Evolutionary conservation across 2,329 filamentous ascomycete species (phyloP).

Genomic region (Dothiorella sarmentorum): DNA sequence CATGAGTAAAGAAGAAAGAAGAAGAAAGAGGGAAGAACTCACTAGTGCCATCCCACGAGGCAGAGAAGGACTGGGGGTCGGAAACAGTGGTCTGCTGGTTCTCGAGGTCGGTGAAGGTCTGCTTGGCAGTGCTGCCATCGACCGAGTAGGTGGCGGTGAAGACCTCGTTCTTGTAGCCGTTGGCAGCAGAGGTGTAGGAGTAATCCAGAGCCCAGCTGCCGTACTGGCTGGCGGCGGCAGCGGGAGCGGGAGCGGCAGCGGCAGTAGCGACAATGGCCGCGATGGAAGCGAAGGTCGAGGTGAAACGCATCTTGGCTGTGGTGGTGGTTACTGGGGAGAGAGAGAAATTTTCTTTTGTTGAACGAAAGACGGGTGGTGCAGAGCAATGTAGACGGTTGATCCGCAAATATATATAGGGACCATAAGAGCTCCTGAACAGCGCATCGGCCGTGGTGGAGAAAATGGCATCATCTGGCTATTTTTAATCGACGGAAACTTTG

Average conservation of each 20-base stretch:
- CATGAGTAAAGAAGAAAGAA: background rate
- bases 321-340: background rate
- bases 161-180: background rate
- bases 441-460: background rate
- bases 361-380: background rate
- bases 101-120: background rate
- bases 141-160: background rate
- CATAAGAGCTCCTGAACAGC: background rate
- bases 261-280: background rate
- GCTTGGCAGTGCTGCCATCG: background rate
- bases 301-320: background rate
- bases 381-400: background rate
- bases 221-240: background rate
- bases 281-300: background rate
- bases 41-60: background rate
- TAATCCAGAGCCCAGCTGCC: constrained; percentile 6
- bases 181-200: background rate
- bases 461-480: background rate
- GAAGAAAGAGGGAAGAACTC: background rate
- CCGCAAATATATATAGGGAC: background rate
- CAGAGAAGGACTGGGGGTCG: background rate
- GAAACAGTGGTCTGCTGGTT: no score
- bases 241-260: background rate
- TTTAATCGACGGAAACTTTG: background rate
- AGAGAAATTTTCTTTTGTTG: background rate